Evolutionary conservation across 768 basidiomycete species (phyloP).

Genomic region (Boletellus sp.): DNA sequence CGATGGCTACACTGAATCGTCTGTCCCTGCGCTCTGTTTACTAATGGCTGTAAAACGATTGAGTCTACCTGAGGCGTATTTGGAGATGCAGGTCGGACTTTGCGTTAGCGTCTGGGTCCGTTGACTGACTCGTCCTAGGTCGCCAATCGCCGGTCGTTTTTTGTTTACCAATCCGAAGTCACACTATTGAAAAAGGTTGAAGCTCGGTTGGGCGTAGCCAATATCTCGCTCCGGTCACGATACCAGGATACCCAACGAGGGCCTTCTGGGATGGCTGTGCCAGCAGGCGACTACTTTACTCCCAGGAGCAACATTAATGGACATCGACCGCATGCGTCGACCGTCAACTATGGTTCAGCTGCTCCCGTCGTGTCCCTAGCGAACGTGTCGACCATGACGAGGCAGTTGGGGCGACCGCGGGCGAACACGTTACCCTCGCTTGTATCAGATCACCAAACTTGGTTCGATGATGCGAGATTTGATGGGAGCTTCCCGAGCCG

Average conservation of each 20-base stretch:
- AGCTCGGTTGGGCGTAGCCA: conserved; percentile 35
- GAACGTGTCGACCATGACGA: conserved; percentile 18
- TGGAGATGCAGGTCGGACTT: conserved; percentile 66
- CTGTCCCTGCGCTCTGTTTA: conserved; percentile 79
- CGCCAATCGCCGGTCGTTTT: conserved; percentile 77
- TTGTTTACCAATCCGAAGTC: conserved; percentile 84
- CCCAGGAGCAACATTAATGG: conserved; percentile 12
- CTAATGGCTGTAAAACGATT: conserved; percentile 74
- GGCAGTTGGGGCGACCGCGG: conserved; percentile 47
- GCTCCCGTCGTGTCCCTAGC: conserved; percentile 5
- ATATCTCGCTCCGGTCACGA: conserved; percentile 21
- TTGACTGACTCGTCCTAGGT: conserved; percentile 32
- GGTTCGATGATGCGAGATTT: conserved; percentile 92
- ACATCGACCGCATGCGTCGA: conserved; percentile 22
- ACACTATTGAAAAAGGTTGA: conserved; percentile 71
- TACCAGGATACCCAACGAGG: conserved; percentile 25
- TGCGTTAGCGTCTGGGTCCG: neutral
- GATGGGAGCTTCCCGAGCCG: conserved; percentile 95
- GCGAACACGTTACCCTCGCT: conserved; percentile 68
- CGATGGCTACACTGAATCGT: conserved; percentile 92
- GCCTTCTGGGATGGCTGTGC: conserved; percentile 1
- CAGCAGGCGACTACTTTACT: conserved; percentile 7
- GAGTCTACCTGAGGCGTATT: conserved; percentile 83
- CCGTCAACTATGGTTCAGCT: conserved; percentile 19
- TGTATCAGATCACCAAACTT: conserved; percentile 74